Base-by-base conservation (phyloP, 345 rosid genomes). In the Boechera retrofracta region DNA sequence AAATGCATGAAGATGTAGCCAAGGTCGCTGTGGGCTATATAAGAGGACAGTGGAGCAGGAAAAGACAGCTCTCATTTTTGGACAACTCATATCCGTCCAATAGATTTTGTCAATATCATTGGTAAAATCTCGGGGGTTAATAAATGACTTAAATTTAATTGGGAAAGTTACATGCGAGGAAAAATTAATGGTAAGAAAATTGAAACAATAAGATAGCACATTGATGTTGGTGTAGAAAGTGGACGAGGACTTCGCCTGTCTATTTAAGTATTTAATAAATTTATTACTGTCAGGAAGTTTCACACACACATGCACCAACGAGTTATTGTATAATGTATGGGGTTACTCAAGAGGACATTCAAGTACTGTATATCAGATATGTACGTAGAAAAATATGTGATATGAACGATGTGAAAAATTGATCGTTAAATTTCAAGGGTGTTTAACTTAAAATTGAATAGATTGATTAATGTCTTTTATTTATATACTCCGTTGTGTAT, bases 211-310 rank as follows among this genome's bases (percentile, higher is more conserved):
- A 66, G 66, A 21, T 66, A 60, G 67, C 67, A 67, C 78, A 75
- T 75, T 75, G 60, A 75, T 75, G 73, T 48, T 66, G 73, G 39
- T 38, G 73, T 57, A 57, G 60, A 75, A 66, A 67, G 74, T 68
- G 67, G 79, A 67, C 68, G 54, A 75, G 7, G 54, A 75, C 73
- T 67, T 47, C 15, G 61, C n/a, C 44, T 75, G 35, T 56, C 67
- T 2, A 49, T 35, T 28, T 11, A 29, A 49, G 32, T 51, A 62
- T 65, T 64, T 56, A 65, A 47, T 44, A 39, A 42, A 64, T 53
- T 31, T 41, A 24, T 39, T 73, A 35, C 53, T 28, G 36, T 39
- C 29, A 28, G 48, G 15, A 24, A 36, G n/a, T 35, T 42, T 21
- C 5, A 55, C 36, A 56, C 48, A 56, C 72, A 45, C 10, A 33